These are phyloP conservation scores for Leishmania braziliensis DNA, from an alignment of 208 protist genomes.

Conservation along the genomic window DNA sequence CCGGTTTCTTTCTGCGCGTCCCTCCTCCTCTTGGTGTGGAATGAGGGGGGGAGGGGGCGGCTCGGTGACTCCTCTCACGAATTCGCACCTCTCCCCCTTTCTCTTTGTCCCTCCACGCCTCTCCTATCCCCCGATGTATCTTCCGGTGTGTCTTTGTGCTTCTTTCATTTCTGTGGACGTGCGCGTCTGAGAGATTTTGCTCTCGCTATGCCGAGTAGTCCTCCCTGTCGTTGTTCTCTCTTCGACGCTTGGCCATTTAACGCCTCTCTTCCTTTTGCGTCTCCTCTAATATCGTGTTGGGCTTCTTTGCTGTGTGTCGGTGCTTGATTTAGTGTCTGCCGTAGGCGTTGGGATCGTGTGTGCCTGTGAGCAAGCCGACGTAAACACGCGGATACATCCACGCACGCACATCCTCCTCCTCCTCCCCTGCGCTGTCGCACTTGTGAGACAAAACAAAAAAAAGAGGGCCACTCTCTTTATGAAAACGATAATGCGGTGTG, in stretches of 20 bases:
- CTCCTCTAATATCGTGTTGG: not conserved
- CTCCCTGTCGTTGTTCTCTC: slow-evolving; percentile 13
- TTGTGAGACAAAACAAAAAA: not conserved
- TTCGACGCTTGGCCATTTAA: not conserved
- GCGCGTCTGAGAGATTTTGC: slow-evolving; percentile 20
- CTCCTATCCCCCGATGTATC: not conserved
- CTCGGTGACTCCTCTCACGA: not conserved
- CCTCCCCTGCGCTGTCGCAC: not conserved
- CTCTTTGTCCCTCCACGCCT: not conserved
- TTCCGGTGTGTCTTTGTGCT: not conserved
- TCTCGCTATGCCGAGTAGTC: slow-evolving; percentile 17
- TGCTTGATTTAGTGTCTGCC: not conserved
- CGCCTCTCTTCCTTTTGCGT: not conserved
- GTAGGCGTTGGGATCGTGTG: not conserved
- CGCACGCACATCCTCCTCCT: not conserved
- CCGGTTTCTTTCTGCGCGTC: slow-evolving; percentile 5
- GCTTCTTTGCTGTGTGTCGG: not conserved
- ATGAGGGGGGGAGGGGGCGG: not conserved
- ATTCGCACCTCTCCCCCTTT: slow-evolving; percentile 7
- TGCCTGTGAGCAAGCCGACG: not conserved
- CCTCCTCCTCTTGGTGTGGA: slow-evolving; percentile 22
- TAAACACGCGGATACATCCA: not conserved
- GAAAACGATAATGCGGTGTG: not conserved
- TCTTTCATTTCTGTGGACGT: not conserved
- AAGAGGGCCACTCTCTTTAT: not conserved